Evolutionary conservation across 1,284 basidiomycete genomes (phyloP).

Genomic region (Tylopilus orsonianus): DNA sequence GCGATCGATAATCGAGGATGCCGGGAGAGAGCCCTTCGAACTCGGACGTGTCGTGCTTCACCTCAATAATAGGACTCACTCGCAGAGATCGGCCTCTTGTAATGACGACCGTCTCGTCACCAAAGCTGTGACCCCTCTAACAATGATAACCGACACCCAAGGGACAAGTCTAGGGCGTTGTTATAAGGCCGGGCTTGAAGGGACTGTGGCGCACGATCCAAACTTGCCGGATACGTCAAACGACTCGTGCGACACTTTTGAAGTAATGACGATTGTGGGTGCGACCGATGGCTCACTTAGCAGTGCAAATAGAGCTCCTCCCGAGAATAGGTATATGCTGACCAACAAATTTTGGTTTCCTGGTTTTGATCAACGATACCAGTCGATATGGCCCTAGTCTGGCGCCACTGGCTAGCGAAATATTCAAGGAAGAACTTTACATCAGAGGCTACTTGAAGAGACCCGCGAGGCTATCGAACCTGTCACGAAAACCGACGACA

Average conservation of each 20-base stretch:
- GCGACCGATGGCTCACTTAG: constrained; percentile 1
- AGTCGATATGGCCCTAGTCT: constrained; percentile 14
- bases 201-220: background rate
- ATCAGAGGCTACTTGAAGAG: constrained; percentile 27
- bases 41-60: background rate
- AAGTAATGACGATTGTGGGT: constrained; percentile 5
- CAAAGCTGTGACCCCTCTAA: background rate
- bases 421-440: constrained; percentile 35
- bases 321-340: constrained; percentile 17
- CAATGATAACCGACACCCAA: background rate
- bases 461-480: constrained; percentile 12
- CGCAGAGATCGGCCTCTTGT: background rate
- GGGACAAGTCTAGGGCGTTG: background rate
- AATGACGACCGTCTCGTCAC: background rate
- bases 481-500: constrained; percentile 3
- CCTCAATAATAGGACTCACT: background rate
- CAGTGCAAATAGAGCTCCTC: background rate
- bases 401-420: constrained; percentile 31
- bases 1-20: background rate
- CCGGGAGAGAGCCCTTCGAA: background rate
- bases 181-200: background rate
- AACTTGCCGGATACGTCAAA: background rate
- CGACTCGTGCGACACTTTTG: constrained; percentile 9
- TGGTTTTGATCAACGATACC: constrained; percentile 7
- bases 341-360: background rate